These are phyloP conservation scores for Nothophoma quercina DNA, from an alignment of 2,329 filamentous ascomycete genomes.

Conservation along the genomic window DNA sequence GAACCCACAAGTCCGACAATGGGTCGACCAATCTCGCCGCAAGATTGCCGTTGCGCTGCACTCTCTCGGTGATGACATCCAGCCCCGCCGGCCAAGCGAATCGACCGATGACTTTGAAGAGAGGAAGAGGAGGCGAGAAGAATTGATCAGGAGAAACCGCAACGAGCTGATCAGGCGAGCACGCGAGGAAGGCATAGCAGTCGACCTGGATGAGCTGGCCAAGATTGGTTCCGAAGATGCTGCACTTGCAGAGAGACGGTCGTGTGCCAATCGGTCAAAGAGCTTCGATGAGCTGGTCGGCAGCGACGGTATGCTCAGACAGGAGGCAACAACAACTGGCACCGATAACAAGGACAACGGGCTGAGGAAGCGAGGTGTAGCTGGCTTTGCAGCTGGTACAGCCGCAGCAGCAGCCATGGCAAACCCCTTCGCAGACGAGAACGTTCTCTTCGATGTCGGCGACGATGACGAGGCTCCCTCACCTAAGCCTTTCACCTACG, in stretches of 20 bases:
- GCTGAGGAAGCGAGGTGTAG: conserved; percentile 39
- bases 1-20: conserved; percentile 68
- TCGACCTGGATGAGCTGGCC: conserved; percentile 51
- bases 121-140: conserved; percentile 39
- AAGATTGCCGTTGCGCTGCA: conserved; percentile 68
- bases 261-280: conserved; percentile 29
- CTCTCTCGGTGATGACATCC: conserved; percentile 66
- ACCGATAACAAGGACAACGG: conserved; percentile 27
- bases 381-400: conserved; percentile 52
- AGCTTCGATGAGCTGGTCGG: conserved; percentile 54
- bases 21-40: conserved; percentile 67
- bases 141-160: conserved; percentile 44
- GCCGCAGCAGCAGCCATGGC: conserved; percentile 40
- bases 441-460: conserved; percentile 54
- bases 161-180: conserved; percentile 48
- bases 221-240: conserved; percentile 41
- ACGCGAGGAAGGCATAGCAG: conserved; percentile 51
- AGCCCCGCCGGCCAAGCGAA: conserved; percentile 50
- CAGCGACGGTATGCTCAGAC: conserved; percentile 49
- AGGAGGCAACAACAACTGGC: conserved; percentile 35
- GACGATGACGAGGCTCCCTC: conserved; percentile 41
- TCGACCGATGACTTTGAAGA: conserved; percentile 44
- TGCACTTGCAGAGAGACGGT: conserved; percentile 30
- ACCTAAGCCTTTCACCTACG: conserved; percentile 36
- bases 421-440: conserved; percentile 56